phyloP scores from a whole-genome alignment of 306 rosid genomes.

The Cucumis cinereus region DNA sequence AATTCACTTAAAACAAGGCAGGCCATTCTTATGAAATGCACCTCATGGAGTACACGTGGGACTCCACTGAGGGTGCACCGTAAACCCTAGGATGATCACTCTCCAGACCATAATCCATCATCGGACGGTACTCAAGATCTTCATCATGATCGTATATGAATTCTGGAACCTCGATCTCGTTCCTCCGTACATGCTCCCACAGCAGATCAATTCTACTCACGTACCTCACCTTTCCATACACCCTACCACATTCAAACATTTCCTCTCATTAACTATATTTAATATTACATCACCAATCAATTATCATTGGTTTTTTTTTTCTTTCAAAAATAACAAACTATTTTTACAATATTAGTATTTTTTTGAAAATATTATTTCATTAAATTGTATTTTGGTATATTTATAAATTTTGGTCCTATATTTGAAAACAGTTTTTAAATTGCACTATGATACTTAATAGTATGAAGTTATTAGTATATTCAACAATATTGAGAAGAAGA shows the following conservation, averaged over 20 bases:
- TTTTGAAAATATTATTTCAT: no score
- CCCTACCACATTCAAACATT: constrained; percentile 30
- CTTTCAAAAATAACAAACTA: no score
- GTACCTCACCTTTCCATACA: constrained; percentile 69
- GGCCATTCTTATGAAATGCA: constrained; percentile 15
- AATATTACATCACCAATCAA: not conserved
- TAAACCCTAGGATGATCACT: constrained; percentile 76
- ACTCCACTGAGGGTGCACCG: constrained; percentile 39
- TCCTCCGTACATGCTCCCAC: constrained; percentile 75
- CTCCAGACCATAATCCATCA: constrained; percentile 87
- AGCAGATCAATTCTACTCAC: constrained; percentile 65
- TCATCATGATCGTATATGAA: constrained; percentile 84
- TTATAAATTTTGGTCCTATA: no score
- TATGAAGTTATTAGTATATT: no score
- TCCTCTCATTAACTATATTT: not conserved
- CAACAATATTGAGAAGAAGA: not conserved
- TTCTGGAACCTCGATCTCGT: constrained; percentile 65
- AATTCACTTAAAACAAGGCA: not conserved
- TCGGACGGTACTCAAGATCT: constrained; percentile 82
- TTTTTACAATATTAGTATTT: no score
- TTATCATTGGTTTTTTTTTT: no score
- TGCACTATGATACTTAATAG: no score
- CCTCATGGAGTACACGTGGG: constrained; percentile 82
- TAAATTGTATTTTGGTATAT: no score
- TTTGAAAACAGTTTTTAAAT: no score